Evolutionary conservation across 805 yeast species (phyloP), one percentile per base, ranked within the genome.

Genomic region (Candida patagonica): DNA sequence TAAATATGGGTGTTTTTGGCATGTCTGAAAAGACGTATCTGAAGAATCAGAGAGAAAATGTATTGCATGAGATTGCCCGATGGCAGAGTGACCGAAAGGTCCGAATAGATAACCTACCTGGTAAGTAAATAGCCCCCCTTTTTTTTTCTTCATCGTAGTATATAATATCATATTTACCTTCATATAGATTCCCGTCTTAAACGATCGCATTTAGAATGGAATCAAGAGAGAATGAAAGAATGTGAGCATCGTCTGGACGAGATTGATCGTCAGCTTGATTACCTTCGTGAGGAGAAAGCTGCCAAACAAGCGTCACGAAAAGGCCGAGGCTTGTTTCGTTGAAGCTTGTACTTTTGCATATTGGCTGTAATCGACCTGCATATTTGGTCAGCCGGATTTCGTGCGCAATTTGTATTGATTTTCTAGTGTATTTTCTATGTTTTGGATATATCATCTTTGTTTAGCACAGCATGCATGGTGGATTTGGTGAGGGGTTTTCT

Each of bases 51-150:
- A 20, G 37, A 20, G 37, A 33, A 12, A 33, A 35, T 19, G 12
- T 16, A 6, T 24, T 35, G 38, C 32, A 26, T 37, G 40, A 30
- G 30, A 38, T 26, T 15, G 37, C 22, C 39, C 42, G 23, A 12
- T 31, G 23, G 42, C 21, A 24, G 16, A 15, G 19, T 13, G 32
- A 25, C 29, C 26, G 29, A 23, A 15, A 13, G 8, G 37, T 33
- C 4, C 37, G 37, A 9, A 33, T 33, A 15, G 37, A 33, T 19
- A 33, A 5, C 19, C 13, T 33, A 23, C 37, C 37, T n/a, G 19
- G 37, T 33, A 13, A 33, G 37, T 33, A 33, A n/a, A 2, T 22
- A 15, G 3, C n/a, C n/a, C n/a, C n/a, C n/a, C n/a, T n/a, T n/a
- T 29, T 10, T 29, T n/a, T 10, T 29, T 29, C 20, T 29, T 5